Base-by-base conservation (phyloP, 75 land plant species). In the Cunninghamia lanceolata region DNA sequence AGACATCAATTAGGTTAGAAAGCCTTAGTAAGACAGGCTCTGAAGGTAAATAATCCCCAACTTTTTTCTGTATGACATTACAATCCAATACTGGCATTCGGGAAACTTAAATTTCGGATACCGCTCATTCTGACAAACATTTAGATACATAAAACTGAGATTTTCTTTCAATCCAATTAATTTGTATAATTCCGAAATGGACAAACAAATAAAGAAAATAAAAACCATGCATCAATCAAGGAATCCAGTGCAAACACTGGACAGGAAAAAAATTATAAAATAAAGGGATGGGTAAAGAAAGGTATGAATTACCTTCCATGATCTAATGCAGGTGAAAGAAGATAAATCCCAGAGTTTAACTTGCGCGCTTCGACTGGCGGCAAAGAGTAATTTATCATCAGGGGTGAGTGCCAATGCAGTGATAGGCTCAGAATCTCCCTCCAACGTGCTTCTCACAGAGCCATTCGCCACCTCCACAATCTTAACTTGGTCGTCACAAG, bases 291-390 rank as follows among this genome's bases (percentile, higher is more conserved):
- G 2, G 40, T 81, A 6, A 9, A 8, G 3, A 84, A 59, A 32
- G n/a, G n/a, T 15, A 3, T 9, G 6, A 43, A 4, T 19, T 90
- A 98, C 99, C 99, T 98, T 98, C 99, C 99, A 98, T 11, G 96
- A 90, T 2, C 97, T 93, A 13, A 92, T 50, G 86, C 97, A 95
- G 36, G 94, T 89, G 56, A 77, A 45, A 0, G 99, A 88, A 13
- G 87, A 46, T 32, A 98, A 82, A 43, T 96, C 95, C 99, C 97
- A 98, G 40, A 95, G 94, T 75, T 92, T 88, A 78, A 98, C 93
- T 70, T 91, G 93, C 30, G 94, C 80, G 87, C 99, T 95, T 74
- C 96, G 93, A 42, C 94, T 89, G n/a, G 99, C 93, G 14, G 97
- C 88, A 85, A 98, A 96, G 40, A 98, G 89, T 21, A 89, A 42